phyloP scores from a whole-genome alignment of 305 asterid species.

The Solanum hybrid region DNA sequence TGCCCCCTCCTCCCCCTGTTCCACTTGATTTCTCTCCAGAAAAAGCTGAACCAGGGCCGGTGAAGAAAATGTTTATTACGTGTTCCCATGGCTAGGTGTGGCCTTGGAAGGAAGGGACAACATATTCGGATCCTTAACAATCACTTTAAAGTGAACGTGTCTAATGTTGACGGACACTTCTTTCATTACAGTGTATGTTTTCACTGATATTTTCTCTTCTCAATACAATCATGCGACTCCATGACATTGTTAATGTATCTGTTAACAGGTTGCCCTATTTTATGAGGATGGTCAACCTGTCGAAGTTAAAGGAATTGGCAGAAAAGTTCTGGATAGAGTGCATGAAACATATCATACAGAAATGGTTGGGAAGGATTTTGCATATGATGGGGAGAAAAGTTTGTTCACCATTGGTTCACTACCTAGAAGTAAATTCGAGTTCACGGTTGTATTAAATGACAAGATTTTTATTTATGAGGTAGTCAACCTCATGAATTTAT shows the following conservation, averaged over 20 bases:
- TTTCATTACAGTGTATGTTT: conserved; percentile 30
- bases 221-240: neutral
- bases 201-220: neutral
- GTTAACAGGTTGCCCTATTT: conserved; percentile 28
- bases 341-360: conserved; percentile 27
- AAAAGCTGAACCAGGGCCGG: conserved; percentile 7
- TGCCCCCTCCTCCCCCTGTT: conserved; percentile 21
- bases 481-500: neutral
- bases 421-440: too few relatives aligned
- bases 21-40: conserved; percentile 10
- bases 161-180: conserved; percentile 26
- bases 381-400: conserved; percentile 12
- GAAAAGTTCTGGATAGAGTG: conserved; percentile 37
- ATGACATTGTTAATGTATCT: neutral
- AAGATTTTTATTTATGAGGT: too few relatives aligned
- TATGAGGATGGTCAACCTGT: conserved; percentile 42
- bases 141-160: conserved; percentile 34
- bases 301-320: conserved; percentile 23
- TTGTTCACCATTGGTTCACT: too few relatives aligned
- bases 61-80: conserved; percentile 10
- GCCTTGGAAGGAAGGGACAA: conserved; percentile 30
- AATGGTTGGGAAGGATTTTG: conserved; percentile 30
- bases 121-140: conserved; percentile 25
- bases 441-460: neutral
- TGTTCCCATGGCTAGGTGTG: conserved; percentile 21